Evolutionary conservation across 257 asterid genomes (phyloP).

Genomic region (Solanum sejunctum): DNA sequence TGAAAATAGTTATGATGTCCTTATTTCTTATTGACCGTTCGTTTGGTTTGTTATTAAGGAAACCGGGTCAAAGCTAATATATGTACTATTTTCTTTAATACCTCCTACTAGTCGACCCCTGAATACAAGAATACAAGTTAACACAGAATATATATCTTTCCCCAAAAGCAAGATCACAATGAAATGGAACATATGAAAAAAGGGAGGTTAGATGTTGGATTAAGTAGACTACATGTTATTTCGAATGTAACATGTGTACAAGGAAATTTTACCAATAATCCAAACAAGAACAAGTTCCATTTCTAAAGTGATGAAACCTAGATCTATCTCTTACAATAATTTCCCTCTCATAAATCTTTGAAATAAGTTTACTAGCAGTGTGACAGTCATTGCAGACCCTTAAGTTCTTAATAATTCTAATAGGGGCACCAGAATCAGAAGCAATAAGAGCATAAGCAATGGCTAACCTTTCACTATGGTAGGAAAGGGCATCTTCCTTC

Average conservation of each 20-base stretch:
- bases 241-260: not conserved
- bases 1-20: not conserved
- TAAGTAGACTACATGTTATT: not conserved
- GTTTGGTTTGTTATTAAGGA: no score
- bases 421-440: slow-evolving; percentile 15
- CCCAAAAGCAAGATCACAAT: not conserved
- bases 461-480: slow-evolving; percentile 54
- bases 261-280: slow-evolving; percentile 31
- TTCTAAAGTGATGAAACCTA: slow-evolving; percentile 36
- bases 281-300: slow-evolving; percentile 38
- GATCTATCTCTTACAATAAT: slow-evolving; percentile 36
- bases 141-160: not conserved
- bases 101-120: not conserved
- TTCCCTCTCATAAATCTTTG: slow-evolving; percentile 20
- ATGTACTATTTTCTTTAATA: not conserved
- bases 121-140: no score
- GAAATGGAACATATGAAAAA: not conserved
- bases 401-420: slow-evolving; percentile 35
- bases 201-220: not conserved
- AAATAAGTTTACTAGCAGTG: slow-evolving; percentile 27
- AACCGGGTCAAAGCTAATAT: not conserved
- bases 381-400: slow-evolving; percentile 51
- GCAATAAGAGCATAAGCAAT: slow-evolving; percentile 35
- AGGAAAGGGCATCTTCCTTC: slow-evolving; percentile 31
- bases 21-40: no score